phyloP scores from a whole-genome alignment of 495 filamentous ascomycete species.

The Penicillium riverlandense region DNA sequence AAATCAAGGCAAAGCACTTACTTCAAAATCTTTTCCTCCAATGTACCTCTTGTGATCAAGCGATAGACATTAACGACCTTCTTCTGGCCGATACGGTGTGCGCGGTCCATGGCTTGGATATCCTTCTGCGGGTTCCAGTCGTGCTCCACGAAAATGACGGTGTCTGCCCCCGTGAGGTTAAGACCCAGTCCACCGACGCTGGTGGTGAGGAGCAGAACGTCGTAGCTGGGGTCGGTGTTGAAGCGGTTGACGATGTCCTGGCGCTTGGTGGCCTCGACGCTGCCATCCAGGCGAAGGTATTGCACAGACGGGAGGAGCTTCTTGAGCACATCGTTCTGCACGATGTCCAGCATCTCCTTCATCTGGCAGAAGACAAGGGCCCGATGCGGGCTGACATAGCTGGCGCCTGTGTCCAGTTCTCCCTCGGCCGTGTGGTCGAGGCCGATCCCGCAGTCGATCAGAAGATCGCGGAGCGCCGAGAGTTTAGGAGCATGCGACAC shows the following conservation, averaged over 20 bases:
- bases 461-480: conserved; percentile 75
- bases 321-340: conserved; percentile 83
- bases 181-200: conserved; percentile 90
- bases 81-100: conserved; percentile 97
- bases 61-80: conserved; percentile 99
- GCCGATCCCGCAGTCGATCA: conserved; percentile 95
- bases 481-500: conserved; percentile 88
- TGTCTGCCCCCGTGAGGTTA: conserved; percentile 95
- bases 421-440: conserved; percentile 46
- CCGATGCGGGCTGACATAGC: conserved; percentile 87
- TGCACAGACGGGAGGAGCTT: conserved; percentile 80
- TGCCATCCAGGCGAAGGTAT: conserved; percentile 84
- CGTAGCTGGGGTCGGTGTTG: conserved; percentile 94
- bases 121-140: conserved; percentile 99
- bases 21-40: conserved; percentile 98
- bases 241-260: conserved; percentile 98
- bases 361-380: conserved; percentile 98
- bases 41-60: conserved; percentile 85
- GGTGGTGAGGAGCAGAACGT: conserved; percentile 86
- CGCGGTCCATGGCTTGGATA: conserved; percentile 97
- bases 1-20: conserved; percentile 31
- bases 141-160: conserved; percentile 98
- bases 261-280: conserved; percentile 80
- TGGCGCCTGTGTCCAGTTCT: conserved; percentile 58
- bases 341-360: conserved; percentile 99